phyloP scores from a whole-genome alignment of 345 rosid genomes.

The Populus euphratica region DNA sequence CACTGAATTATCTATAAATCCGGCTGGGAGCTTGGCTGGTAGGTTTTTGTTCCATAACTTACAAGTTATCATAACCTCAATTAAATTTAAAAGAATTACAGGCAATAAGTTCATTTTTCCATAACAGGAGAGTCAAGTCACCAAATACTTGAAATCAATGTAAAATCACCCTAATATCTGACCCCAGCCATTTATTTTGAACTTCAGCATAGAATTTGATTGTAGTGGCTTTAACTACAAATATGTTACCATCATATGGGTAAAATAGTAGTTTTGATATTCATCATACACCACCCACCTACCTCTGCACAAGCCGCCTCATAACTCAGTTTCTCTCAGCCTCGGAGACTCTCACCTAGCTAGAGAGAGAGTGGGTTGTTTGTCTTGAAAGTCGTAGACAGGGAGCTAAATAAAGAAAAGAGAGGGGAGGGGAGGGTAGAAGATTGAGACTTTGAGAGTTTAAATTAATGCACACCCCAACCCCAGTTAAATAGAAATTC shows the following conservation, averaged over 20 bases:
- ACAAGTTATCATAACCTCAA: no score
- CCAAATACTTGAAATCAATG: no score
- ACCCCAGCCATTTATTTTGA: neutral
- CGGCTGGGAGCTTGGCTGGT: slow-evolving; percentile 4
- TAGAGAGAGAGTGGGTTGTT: neutral
- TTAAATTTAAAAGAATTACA: no score
- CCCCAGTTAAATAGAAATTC: slow-evolving; percentile 15
- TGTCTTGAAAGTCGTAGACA: neutral
- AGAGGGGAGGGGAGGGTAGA: slow-evolving; percentile 2
- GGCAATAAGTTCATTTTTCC: no score
- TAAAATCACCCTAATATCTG: no score
- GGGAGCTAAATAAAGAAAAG: slow-evolving; percentile 8
- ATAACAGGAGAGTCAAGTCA: no score
- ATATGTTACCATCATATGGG: slow-evolving; percentile 8
- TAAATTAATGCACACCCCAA: neutral
- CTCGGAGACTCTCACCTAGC: neutral
- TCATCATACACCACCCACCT: slow-evolving; percentile 5
- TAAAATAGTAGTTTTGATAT: slow-evolving; percentile 14
- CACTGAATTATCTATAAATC: slow-evolving; percentile 16
- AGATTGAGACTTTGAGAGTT: neutral
- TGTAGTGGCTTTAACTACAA: neutral
- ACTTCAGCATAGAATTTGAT: slow-evolving; percentile 8
- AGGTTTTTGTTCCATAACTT: no score
- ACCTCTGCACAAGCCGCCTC: slow-evolving; percentile 27
- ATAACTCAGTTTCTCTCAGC: slow-evolving; percentile 13